A percentile compares a stretch with the other conserved stretches of the same genome.
phyloP scores from a whole-genome alignment of 139 green algal species.

The Haematococcus sp. region DNA sequence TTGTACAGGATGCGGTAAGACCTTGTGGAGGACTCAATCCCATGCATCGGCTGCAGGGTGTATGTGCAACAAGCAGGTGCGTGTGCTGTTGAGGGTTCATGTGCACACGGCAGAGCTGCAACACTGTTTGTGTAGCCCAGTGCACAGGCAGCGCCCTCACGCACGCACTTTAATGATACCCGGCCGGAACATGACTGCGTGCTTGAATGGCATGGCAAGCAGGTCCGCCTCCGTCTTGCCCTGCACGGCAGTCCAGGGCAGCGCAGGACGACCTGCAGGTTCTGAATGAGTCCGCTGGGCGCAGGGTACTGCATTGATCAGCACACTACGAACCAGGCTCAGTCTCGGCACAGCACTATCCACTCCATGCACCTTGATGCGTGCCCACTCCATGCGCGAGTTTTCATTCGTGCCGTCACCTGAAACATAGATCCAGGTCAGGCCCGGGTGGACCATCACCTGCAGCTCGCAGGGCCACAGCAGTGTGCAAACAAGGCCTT shows the following conservation, averaged over 20 bases:
- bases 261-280: not conserved
- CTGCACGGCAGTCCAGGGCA: not conserved
- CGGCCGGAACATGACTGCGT: not conserved
- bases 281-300: too few species aligned
- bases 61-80: too few species aligned
- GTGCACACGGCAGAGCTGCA: too few species aligned
- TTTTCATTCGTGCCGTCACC: not conserved
- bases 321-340: too few species aligned
- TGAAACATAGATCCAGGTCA: not conserved
- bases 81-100: too few species aligned
- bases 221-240: not conserved
- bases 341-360: too few species aligned
- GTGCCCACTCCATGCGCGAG: not conserved
- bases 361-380: constrained; percentile 2
- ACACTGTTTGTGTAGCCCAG: too few species aligned
- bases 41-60: constrained; percentile 4
- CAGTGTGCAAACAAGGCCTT: too few species aligned
- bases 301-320: too few species aligned
- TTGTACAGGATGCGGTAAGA: constrained; percentile 5
- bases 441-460: not conserved
- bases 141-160: too few species aligned
- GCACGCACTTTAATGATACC: not conserved
- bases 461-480: too few species aligned
- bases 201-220: constrained; percentile 3
- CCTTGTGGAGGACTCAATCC: not conserved